phyloP scores from a whole-genome alignment of 1,284 basidiomycete genomes.

The Heterobasidion irregulare region DNA sequence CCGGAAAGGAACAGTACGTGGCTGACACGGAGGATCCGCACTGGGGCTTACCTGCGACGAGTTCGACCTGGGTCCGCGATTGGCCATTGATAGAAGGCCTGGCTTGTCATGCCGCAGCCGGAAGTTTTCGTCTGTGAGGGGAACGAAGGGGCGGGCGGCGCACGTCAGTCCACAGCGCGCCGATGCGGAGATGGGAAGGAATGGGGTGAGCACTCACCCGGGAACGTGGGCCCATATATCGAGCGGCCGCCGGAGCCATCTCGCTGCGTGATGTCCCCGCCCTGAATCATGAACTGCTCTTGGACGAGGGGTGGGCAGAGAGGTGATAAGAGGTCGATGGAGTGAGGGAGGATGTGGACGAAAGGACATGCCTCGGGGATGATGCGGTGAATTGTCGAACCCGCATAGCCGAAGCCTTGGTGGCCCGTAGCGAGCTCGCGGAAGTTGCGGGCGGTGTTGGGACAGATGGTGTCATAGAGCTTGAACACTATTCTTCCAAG shows the following conservation, averaged over 20 bases:
- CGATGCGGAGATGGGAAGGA: background rate
- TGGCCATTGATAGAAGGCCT: slow-evolving; percentile 53
- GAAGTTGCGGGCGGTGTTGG: slow-evolving; percentile 78
- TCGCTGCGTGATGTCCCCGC: slow-evolving; percentile 66
- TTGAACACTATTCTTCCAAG: slow-evolving; percentile 72
- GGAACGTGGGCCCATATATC: slow-evolving; percentile 20
- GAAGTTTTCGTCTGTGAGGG: slow-evolving; percentile 30
- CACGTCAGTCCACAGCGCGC: background rate
- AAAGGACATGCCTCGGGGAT: slow-evolving; percentile 47
- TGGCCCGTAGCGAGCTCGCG: slow-evolving; percentile 70
- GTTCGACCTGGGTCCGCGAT: slow-evolving; percentile 49
- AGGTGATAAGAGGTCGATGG: background rate
- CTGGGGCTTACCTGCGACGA: slow-evolving; percentile 34
- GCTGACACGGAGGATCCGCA: background rate
- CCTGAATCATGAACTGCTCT: slow-evolving; percentile 77
- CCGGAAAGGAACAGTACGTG: background rate
- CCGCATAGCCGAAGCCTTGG: slow-evolving; percentile 62
- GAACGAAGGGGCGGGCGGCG: background rate
- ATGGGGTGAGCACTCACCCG: slow-evolving; percentile 12
- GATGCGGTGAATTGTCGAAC: slow-evolving; percentile 78
- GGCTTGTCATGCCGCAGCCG: slow-evolving; percentile 30
- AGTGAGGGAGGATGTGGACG: background rate
- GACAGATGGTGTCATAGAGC: slow-evolving; percentile 61
- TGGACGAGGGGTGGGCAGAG: background rate
- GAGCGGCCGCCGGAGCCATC: slow-evolving; percentile 71